A percentile compares a stretch with the other conserved stretches of the same genome.
Conservation (phyloP, 2,329 filamentous ascomycete genomes). For the Coccinonectria pachysandricola region DNA sequence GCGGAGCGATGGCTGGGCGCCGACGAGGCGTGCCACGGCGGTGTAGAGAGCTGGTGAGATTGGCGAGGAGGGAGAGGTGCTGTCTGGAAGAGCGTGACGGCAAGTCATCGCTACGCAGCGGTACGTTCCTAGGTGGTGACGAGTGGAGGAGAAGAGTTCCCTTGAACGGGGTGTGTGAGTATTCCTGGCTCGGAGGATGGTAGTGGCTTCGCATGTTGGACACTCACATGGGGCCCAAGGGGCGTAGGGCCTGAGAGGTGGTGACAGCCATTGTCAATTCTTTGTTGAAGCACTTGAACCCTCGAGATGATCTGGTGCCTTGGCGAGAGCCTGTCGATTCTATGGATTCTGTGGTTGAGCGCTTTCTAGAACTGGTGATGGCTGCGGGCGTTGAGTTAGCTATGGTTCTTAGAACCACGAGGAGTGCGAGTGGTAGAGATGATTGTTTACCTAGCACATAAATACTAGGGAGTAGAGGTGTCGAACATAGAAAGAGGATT, state of each 20-base stretch:
- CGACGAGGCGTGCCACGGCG: slow-evolving; percentile 31
- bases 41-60: slow-evolving; percentile 18
- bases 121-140: slow-evolving; percentile 37
- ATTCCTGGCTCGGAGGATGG: background rate
- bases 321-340: background rate
- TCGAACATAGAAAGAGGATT: too few species aligned
- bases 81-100: slow-evolving; percentile 25
- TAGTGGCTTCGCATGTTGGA: too few species aligned
- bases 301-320: background rate
- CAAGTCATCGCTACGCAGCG: slow-evolving; percentile 35
- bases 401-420: too few species aligned
- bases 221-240: slow-evolving; percentile 19
- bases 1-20: slow-evolving; percentile 35
- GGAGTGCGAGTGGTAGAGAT: too few species aligned
- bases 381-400: too few species aligned
- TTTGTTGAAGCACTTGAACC: slow-evolving; percentile 3
- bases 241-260: slow-evolving; percentile 11
- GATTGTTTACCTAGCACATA: too few species aligned
- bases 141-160: slow-evolving; percentile 34
- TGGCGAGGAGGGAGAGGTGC: slow-evolving; percentile 1
- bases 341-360: background rate
- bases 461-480: too few species aligned
- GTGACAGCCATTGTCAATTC: slow-evolving; percentile 1
- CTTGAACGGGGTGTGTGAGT: slow-evolving; percentile 20
- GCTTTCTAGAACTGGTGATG: background rate